Conservation (phyloP, 192 early-diverging fungal species). For the Funneliformis geosporum region DNA sequence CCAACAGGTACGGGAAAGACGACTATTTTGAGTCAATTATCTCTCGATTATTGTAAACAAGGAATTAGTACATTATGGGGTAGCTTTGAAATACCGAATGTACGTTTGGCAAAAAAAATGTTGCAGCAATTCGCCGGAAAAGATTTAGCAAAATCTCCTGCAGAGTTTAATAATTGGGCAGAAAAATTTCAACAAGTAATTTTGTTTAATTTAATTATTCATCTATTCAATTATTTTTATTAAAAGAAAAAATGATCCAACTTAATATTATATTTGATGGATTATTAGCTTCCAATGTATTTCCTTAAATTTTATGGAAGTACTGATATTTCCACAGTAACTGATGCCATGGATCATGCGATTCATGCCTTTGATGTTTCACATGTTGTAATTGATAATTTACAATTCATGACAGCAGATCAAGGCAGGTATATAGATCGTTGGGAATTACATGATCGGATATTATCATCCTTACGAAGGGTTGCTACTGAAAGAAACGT, state of each 20-base stretch:
- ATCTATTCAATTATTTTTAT: neutral
- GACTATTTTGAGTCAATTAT: slow-evolving; percentile 69
- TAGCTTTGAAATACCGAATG: slow-evolving; percentile 75
- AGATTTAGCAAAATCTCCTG: slow-evolving; percentile 49
- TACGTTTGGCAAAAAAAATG: slow-evolving; percentile 68
- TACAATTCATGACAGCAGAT: slow-evolving; percentile 76
- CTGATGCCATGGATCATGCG: slow-evolving; percentile 66
- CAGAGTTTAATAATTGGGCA: slow-evolving; percentile 60
- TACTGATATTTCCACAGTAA: slow-evolving; percentile 62
- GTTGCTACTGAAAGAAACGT: slow-evolving; percentile 71
- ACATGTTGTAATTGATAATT: slow-evolving; percentile 72
- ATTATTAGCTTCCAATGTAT: slow-evolving; percentile 62
- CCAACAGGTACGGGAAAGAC: slow-evolving; percentile 74
- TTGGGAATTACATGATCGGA: slow-evolving; percentile 70
- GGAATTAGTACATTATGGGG: slow-evolving; percentile 76
- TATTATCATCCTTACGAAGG: slow-evolving; percentile 59
- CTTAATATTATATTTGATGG: neutral
- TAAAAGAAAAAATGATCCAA: neutral
- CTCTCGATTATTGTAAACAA: slow-evolving; percentile 66
- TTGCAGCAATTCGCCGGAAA: slow-evolving; percentile 63
- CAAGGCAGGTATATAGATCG: slow-evolving; percentile 61
- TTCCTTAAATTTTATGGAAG: slow-evolving; percentile 77
- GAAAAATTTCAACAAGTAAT: slow-evolving; percentile 63
- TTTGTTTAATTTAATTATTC: neutral
- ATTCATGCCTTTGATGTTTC: slow-evolving; percentile 70